Base-by-base conservation (phyloP, 352 stramenopile genomes). In the Globisporangium mamillatum region DNA sequence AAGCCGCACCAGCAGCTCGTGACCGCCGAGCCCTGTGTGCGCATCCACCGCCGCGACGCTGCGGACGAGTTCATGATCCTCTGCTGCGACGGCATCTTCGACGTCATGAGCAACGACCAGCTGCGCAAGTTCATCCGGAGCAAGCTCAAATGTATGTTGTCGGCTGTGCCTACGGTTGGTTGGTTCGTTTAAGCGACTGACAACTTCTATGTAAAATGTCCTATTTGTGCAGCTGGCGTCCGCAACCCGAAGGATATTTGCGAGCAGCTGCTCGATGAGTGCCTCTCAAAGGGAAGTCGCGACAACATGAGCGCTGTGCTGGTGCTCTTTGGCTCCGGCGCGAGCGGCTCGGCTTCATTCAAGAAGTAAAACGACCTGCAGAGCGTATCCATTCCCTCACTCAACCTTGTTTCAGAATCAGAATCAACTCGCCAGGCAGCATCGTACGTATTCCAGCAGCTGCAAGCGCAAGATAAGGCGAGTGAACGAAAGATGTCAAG, bases 21-120 rank as follows among this genome's bases (percentile, higher is more conserved):
- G 66, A 94, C 88, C 54, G 84, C 88, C 6, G 88, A 96, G 71
- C 88, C 88, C 2, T 94, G 85, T 63, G 79, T 96, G 58, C 84
- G 84, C 38, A 84, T 94, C 65, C 86, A 93, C 55, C 76, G 72
- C 24, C 88, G 86, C 24, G 77, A 90, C 62, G 24, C 79, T 5
- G 77, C 95, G 4, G 94, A 98, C 71, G 89, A 98, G 74, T 98
- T 98, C 68, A 77, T 98, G 18, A 77, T 98, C 60, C 80, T 98
- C 18, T 91, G 85, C 55, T 98, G 93, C 67, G 94, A 98, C 68
- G 94, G 94, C 63, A 94, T 98, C 63, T 98, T 93, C 77, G 94
- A 98, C 68, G 94, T 98, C 36, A 98, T 98, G 89, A 94, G 80
- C 70, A 97, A 98, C 73, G 89, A 98, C 73, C 90, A 98, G 76